Percentiles rank a stretch among this genome's conserved stretches.
phyloP scores from a whole-genome alignment of 306 rosid genomes.

The Aeschynomene evenia region DNA sequence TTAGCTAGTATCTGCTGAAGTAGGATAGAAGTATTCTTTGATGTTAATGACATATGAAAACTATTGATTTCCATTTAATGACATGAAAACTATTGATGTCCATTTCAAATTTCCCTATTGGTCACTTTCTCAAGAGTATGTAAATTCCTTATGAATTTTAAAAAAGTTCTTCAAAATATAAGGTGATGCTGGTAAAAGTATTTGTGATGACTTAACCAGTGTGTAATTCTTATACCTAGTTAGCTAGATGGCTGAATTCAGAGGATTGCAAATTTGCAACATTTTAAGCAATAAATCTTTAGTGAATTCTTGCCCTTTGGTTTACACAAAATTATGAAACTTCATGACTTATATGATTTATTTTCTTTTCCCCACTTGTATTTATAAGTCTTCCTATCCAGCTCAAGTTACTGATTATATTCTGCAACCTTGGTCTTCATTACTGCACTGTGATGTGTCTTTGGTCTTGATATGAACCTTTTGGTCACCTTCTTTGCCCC shows the following conservation, averaged over 20 bases:
- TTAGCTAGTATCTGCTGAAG: constrained; percentile 25
- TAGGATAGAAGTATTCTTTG: constrained; percentile 34
- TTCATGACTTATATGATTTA: background rate
- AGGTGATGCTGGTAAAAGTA: background rate
- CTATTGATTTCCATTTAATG: constrained; percentile 16
- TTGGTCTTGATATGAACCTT: constrained; percentile 33
- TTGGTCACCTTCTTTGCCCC: constrained; percentile 76
- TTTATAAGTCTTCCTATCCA: background rate
- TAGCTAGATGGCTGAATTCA: background rate
- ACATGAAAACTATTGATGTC: constrained; percentile 13
- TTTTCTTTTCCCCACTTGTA: background rate
- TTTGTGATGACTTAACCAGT: background rate
- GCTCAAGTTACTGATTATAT: background rate
- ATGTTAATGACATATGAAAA: constrained; percentile 18
- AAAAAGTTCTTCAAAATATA: too few species aligned
- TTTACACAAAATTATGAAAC: background rate
- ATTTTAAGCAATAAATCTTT: background rate
- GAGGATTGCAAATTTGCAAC: background rate
- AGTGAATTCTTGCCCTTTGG: background rate
- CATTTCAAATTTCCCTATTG: constrained; percentile 10
- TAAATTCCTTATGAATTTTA: background rate
- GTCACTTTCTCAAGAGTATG: background rate
- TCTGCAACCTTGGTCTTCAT: constrained; percentile 27
- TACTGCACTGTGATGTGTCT: constrained; percentile 24
- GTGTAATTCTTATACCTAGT: background rate